These are phyloP conservation scores for Cladosporium sp. DNA, from an alignment of 2,329 filamentous ascomycete genomes.

Conservation along the genomic window DNA sequence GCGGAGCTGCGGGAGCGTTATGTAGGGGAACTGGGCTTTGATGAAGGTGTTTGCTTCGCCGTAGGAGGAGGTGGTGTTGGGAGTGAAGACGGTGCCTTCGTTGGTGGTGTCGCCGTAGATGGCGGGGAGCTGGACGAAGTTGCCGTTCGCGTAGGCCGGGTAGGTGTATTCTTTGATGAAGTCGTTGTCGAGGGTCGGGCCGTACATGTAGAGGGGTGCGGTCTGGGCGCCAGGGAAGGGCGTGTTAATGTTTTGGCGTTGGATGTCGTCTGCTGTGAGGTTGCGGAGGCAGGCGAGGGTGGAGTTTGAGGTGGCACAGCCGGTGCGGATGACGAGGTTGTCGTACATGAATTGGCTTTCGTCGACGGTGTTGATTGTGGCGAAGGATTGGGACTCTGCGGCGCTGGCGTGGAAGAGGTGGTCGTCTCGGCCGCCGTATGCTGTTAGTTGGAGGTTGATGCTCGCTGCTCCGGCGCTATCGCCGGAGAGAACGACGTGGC, in stretches of 20 bases:
- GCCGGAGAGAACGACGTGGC: conserved; percentile 62
- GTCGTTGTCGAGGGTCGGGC: conserved; percentile 46
- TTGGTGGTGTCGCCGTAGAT: conserved; percentile 55
- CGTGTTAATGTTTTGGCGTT: conserved; percentile 40
- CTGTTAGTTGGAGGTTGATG: conserved; percentile 57
- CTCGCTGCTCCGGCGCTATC: conserved; percentile 62
- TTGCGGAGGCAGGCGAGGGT: conserved; percentile 46
- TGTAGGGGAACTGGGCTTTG: conserved; percentile 50
- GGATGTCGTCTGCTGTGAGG: conserved; percentile 39
- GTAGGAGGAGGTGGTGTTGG: conserved; percentile 41
- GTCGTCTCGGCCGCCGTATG: conserved; percentile 44
- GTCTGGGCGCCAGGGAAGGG: conserved; percentile 40
- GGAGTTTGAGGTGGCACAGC: conserved; percentile 35
- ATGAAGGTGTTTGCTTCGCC: conserved; percentile 51
- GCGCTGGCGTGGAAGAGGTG: conserved; percentile 48
- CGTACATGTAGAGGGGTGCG: conserved; percentile 46
- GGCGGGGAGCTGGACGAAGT: conserved; percentile 47
- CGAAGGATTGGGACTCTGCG: conserved; percentile 50
- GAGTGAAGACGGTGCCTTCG: conserved; percentile 59
- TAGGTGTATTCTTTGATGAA: conserved; percentile 48
- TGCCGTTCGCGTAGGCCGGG: conserved; percentile 41
- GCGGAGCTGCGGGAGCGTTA: conserved; percentile 46
- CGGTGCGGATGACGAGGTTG: conserved; percentile 44
- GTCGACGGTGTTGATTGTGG: conserved; percentile 40
- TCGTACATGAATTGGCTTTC: conserved; percentile 49